Conservation (phyloP, 768 basidiomycete genomes). For the Dentipellis fragilis region DNA sequence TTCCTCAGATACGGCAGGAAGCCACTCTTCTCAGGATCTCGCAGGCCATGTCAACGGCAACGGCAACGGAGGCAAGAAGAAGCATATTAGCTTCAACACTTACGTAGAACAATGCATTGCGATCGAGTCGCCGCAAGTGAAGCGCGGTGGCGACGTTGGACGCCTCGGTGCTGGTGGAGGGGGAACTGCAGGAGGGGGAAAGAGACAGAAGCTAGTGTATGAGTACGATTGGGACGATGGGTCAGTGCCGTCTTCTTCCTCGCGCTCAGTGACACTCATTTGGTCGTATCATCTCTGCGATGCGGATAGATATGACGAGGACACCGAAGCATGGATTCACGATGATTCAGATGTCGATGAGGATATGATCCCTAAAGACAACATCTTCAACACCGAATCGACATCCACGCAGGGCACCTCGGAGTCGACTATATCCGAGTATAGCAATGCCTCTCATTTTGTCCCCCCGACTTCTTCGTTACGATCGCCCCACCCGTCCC, state of each 20-base stretch:
- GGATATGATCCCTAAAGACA: conserved; percentile 3
- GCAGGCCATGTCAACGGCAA: conserved; percentile 14
- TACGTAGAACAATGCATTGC: conserved; percentile 96
- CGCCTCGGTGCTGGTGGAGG: conserved; percentile 16
- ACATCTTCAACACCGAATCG: too few relatives aligned
- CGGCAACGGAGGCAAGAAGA: conserved; percentile 43
- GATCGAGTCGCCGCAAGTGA: conserved; percentile 59
- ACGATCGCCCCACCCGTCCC: not conserved
- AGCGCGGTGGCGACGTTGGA: conserved; percentile 11
- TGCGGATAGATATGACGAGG: conserved; percentile 51
- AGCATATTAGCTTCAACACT: conserved; percentile 95
- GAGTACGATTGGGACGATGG: conserved; percentile 40
- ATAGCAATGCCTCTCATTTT: not conserved
- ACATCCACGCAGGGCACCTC: conserved; percentile 1
- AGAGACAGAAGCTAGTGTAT: not conserved
- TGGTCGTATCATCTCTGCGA: not conserved
- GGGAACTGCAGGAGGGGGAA: conserved; percentile 1
- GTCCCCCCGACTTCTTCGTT: too few relatives aligned
- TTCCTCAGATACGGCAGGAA: conserved; percentile 21
- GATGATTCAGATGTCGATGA: conserved; percentile 36
- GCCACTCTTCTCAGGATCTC: conserved; percentile 22
- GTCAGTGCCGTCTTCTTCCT: conserved; percentile 29
- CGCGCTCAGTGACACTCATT: not conserved
- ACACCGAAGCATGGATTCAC: conserved; percentile 43
- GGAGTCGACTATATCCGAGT: conserved; percentile 19